Evolutionary conservation across 2,329 filamentous ascomycete genomes (phyloP).

Genomic region (Venturia carpophila): DNA sequence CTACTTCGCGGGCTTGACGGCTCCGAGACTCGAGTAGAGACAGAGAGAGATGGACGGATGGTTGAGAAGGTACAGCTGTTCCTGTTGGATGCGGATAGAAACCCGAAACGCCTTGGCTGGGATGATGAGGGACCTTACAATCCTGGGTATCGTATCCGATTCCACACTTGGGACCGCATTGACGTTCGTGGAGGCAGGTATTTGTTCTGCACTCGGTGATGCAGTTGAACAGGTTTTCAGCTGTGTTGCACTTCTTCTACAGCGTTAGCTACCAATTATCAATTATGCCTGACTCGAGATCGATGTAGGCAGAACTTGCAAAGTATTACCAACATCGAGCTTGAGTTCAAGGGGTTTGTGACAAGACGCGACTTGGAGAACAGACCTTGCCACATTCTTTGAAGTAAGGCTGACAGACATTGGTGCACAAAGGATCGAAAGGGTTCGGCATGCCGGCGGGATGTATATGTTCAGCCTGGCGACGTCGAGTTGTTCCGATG

Average conservation of each 20-base stretch:
- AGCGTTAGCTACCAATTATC: background rate
- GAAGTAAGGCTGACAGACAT: background rate
- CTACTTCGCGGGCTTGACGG: background rate
- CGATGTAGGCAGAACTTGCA: too few species aligned
- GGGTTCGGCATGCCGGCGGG: background rate
- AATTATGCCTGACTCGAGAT: background rate
- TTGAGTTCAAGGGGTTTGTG: background rate
- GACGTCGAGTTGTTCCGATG: too few species aligned
- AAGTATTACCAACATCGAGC: background rate
- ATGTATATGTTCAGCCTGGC: background rate
- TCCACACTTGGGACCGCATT: background rate
- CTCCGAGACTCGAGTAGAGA: background rate
- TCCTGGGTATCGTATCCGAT: background rate
- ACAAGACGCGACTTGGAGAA: background rate
- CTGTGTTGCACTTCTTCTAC: background rate
- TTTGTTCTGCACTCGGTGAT: background rate
- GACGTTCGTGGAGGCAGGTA: background rate
- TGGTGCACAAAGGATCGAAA: background rate
- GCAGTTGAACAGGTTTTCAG: background rate
- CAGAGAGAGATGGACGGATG: background rate
- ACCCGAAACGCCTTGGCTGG: background rate
- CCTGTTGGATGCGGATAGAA: background rate
- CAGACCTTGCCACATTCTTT: background rate
- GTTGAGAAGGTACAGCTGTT: background rate
- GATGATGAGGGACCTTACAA: background rate